Conservation (phyloP, 176 grass and related monocot species). For the Avena sativa region DNA sequence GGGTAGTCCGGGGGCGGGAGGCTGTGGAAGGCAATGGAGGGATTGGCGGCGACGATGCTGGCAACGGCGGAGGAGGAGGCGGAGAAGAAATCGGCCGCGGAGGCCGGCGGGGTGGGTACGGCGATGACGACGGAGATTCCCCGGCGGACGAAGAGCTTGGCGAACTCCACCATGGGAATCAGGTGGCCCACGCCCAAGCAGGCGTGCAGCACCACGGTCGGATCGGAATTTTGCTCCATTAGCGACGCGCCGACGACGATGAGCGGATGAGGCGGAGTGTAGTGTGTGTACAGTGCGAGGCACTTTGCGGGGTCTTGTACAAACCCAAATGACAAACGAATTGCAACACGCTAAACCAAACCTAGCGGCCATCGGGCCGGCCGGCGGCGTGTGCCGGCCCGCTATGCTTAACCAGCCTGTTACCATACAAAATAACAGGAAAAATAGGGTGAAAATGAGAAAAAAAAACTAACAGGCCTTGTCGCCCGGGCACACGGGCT, state of each 20-base stretch:
- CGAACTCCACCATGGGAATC: constrained; percentile 66
- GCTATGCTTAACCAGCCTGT: too few relatives aligned
- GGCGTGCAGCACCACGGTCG: constrained; percentile 8
- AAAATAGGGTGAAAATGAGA: too few relatives aligned
- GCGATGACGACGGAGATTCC: constrained; percentile 51
- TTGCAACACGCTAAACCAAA: too few relatives aligned
- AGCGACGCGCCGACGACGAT: not conserved
- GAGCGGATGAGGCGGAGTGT: too few relatives aligned
- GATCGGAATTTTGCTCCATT: not conserved
- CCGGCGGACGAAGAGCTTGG: constrained; percentile 51
- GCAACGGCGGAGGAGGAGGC: constrained; percentile 24
- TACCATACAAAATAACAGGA: too few relatives aligned
- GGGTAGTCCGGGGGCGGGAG: constrained; percentile 45
- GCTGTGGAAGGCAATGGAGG: constrained; percentile 48
- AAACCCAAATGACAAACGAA: not conserved
- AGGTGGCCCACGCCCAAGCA: constrained; percentile 54
- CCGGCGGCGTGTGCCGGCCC: too few relatives aligned
- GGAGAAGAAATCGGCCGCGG: constrained; percentile 26
- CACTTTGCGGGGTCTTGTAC: too few relatives aligned
- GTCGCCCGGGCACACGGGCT: too few relatives aligned
- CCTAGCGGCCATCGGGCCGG: too few relatives aligned
- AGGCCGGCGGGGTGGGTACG: constrained; percentile 38
- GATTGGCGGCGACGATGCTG: constrained; percentile 35
- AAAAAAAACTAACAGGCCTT: too few relatives aligned
- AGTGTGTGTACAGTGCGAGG: too few relatives aligned